Evolutionary conservation across 2,329 filamentous ascomycete species (phyloP), one percentile per base, ranked within the genome.

Genomic region (Keithomyces neogunnii): DNA sequence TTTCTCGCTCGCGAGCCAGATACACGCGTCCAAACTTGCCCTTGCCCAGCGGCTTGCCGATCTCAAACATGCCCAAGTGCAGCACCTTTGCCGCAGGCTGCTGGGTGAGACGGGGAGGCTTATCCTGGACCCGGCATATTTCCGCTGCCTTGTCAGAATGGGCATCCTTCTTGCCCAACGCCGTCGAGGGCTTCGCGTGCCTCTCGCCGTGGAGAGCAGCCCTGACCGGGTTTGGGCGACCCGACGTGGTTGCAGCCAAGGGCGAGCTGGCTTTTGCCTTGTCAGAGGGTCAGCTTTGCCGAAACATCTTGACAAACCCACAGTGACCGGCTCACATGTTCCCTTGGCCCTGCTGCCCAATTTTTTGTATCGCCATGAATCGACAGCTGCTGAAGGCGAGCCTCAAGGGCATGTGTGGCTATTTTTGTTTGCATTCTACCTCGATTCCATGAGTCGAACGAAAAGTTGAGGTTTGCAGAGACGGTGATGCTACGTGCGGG

Each of bases 21-120:
- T 88, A 88, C 1, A 88, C 84, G 50, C 85, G 77, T 1, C 85
- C 85, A 60, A 88, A 88, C 59, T 88, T 88, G 53, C 84, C 85
- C 64, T 88, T 88, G 19, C 85, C 84, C 0, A 88, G 70, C 1
- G 84, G 82, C 58, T 84, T 84, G 40, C 85, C 84, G 52, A 88
- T 87, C 60, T 88, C 85, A 64, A 88, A 88, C 83, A 87, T 86
- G 60, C 83, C 83, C 32, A 50, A 13, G 33, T 50, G 49, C 6
- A 50, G 32, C 8, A 5, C 13, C 42, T 29, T 45, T 30, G n/a
- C 33, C 6, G 30, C 28, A 26, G 49, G 49, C 33, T 50, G 42
- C 42, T 46, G 28, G n/a, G 46, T 31, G 8, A 40, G 10, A 26
- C 48, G 19, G 6, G 11, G 4, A 26, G 7, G 36, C 13, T n/a